Percentiles rank a stretch among this genome's conserved stretches.
Evolutionary conservation across 163 green algal species (phyloP).

Genomic region (Botryococcus braunii): DNA sequence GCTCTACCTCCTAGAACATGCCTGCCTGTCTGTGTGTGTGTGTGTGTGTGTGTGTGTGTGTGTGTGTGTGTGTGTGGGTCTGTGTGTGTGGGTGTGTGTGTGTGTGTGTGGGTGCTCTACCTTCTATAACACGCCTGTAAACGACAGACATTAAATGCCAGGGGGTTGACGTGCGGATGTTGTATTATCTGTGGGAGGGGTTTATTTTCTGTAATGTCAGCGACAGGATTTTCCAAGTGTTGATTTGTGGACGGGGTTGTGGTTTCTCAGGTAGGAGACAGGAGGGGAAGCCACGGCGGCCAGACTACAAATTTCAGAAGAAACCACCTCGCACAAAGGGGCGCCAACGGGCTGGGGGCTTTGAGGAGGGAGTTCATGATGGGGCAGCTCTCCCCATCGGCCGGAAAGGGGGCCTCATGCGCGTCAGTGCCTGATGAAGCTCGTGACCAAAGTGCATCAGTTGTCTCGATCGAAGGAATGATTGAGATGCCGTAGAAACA

Average conservation of each 20-base stretch:
- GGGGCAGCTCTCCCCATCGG: conserved; percentile 38
- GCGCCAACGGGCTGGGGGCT: conserved; percentile 22
- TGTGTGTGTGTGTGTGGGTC: background rate
- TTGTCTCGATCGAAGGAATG: no score
- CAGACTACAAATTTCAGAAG: conserved; percentile 82
- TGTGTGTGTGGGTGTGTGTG: background rate
- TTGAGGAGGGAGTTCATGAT: conserved; percentile 41
- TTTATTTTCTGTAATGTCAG: background rate
- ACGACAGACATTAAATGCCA: background rate
- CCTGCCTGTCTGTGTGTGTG: background rate
- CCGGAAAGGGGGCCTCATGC: conserved; percentile 59
- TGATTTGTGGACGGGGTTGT: background rate
- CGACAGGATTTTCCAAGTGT: conserved; percentile 11
- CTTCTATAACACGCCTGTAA: background rate
- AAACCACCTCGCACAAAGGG: conserved; percentile 63
- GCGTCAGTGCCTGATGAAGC: no score
- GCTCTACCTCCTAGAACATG: background rate
- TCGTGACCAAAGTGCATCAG: no score
- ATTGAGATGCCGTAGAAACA: no score
- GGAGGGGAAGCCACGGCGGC: conserved; percentile 24
- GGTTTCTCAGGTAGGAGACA: background rate
- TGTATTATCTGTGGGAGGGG: background rate
- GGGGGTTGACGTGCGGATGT: conserved; percentile 7
- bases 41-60: background rate
- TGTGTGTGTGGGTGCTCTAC: background rate